phyloP scores from a whole-genome alignment of 2,329 filamentous ascomycete genomes.

The Dryadomyces quercus-mongolicae region DNA sequence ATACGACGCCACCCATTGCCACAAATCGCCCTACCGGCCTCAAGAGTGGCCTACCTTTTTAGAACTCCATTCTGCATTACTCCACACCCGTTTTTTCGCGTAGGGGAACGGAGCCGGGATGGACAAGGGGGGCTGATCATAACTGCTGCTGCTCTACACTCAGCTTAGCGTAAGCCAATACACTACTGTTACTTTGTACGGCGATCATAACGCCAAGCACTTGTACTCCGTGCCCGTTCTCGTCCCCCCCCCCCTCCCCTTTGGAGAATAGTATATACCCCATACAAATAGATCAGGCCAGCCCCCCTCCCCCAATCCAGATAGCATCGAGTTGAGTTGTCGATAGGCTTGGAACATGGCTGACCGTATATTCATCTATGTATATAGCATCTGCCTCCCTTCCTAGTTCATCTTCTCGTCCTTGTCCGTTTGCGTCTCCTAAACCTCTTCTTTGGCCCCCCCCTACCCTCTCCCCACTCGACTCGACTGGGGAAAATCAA shows the following conservation, averaged over 20 bases:
- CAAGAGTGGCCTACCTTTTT: not conserved
- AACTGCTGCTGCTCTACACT: not conserved
- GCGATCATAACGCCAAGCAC: not conserved
- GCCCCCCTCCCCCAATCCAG: not conserved
- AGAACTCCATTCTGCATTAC: not conserved
- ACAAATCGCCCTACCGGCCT: not conserved
- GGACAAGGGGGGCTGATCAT: not conserved
- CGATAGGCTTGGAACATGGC: not conserved
- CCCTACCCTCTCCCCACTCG: no score
- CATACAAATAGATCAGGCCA: not conserved
- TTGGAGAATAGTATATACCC: not conserved
- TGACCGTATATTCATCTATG: not conserved
- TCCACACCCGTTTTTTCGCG: not conserved
- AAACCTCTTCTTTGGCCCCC: not conserved
- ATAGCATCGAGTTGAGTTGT: not conserved
- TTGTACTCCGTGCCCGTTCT: not conserved
- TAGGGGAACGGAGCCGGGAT: not conserved
- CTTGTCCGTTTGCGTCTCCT: not conserved
- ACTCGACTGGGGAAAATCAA: no score
- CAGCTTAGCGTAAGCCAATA: not conserved
- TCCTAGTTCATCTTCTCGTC: not conserved
- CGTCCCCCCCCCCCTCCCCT: not conserved
- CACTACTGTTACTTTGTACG: not conserved
- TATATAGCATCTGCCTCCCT: not conserved
- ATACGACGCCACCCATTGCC: not conserved